These are phyloP conservation scores for Peronosclerospora sorghi DNA, from an alignment of 352 stramenopile genomes.

Conservation along the genomic window DNA sequence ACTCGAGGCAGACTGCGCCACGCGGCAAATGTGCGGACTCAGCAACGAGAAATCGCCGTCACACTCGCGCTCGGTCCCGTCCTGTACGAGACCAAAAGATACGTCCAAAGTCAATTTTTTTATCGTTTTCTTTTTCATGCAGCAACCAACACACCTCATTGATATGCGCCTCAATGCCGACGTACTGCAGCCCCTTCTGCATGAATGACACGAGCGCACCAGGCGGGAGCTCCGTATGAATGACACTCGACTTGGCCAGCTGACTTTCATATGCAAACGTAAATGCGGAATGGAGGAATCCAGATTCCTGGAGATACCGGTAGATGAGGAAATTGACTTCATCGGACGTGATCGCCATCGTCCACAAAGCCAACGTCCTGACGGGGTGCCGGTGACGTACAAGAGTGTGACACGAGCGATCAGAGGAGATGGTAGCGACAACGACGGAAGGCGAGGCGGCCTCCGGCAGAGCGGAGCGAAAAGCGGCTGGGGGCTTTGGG, in stretches of 20 bases:
- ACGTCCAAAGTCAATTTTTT: too few species aligned
- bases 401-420: neutral
- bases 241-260: slow-evolving; percentile 87
- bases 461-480: slow-evolving; percentile 7
- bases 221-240: slow-evolving; percentile 89
- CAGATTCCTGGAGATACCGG: slow-evolving; percentile 94
- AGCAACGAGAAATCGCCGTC: slow-evolving; percentile 87
- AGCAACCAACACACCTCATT: slow-evolving; percentile 45
- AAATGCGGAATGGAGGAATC: slow-evolving; percentile 96
- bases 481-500: slow-evolving; percentile 1
- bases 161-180: slow-evolving; percentile 85
- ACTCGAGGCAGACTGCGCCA: slow-evolving; percentile 64
- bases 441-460: slow-evolving; percentile 2
- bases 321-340: slow-evolving; percentile 99
- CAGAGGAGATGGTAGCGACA: slow-evolving; percentile 1
- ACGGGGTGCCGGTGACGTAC: neutral
- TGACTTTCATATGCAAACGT: slow-evolving; percentile 98
- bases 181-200: slow-evolving; percentile 96
- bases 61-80: slow-evolving; percentile 79
- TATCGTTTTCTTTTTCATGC: too few species aligned
- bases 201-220: slow-evolving; percentile 96
- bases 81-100: slow-evolving; percentile 19
- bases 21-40: slow-evolving; percentile 85
- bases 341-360: slow-evolving; percentile 89
- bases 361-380: neutral